Evolutionary conservation across 805 yeast genomes (phyloP).

Genomic region (Blastobotrys muscicola): DNA sequence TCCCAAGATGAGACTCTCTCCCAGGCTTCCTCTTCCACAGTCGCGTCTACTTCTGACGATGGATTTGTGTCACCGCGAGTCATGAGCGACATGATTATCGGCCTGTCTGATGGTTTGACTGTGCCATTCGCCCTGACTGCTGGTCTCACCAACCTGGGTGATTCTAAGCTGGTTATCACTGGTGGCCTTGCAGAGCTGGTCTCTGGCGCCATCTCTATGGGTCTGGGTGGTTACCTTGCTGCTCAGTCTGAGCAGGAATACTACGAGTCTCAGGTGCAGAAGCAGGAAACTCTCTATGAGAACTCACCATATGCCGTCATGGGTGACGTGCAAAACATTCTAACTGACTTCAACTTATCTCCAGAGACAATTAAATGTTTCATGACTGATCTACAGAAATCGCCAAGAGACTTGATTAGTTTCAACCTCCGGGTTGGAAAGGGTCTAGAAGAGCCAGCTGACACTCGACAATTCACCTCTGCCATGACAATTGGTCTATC

Average conservation of each 20-base stretch:
- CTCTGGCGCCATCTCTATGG: conserved; percentile 96
- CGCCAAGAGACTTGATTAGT: conserved; percentile 72
- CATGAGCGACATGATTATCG: conserved; percentile 87
- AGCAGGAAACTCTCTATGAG: conserved; percentile 20
- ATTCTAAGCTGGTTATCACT: conserved; percentile 81
- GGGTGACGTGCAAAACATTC: conserved; percentile 72
- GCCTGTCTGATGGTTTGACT: conserved; percentile 89
- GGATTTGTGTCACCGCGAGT: conserved; percentile 57
- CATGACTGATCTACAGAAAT: conserved; percentile 65
- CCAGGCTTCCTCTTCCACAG: too few relatives aligned
- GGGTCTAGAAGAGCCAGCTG: conserved; percentile 94
- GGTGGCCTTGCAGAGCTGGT: conserved; percentile 98
- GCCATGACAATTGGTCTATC: conserved; percentile 86
- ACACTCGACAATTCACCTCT: conserved; percentile 76
- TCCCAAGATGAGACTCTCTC: conserved; percentile 8
- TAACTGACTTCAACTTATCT: conserved; percentile 57
- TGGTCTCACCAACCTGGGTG: conserved; percentile 85
- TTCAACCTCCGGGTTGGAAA: conserved; percentile 81
- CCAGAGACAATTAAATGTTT: conserved; percentile 67
- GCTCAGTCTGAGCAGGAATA: conserved; percentile 67
- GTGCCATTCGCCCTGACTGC: conserved; percentile 99
- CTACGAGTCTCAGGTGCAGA: conserved; percentile 21
- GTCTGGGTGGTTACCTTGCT: conserved; percentile 92
- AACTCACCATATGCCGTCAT: conserved; percentile 36
- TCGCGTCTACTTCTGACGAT: conserved; percentile 5